These are phyloP conservation scores for Priceomyces carsonii DNA, from an alignment of 805 yeast genomes.

Conservation along the genomic window DNA sequence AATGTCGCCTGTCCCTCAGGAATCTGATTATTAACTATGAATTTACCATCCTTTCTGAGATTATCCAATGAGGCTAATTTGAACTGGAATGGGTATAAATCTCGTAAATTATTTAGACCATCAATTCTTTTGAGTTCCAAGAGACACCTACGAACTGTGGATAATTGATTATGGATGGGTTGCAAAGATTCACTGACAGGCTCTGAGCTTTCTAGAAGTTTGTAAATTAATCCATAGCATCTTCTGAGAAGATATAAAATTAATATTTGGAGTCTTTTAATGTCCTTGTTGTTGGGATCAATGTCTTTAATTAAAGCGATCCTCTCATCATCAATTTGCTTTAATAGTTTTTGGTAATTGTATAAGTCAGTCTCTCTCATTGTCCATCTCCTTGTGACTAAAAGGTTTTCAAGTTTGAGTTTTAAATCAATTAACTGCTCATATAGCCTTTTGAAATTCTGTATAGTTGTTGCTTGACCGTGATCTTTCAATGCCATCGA, in stretches of 20 bases:
- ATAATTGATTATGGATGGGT: constrained; percentile 89
- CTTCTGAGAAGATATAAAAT: constrained; percentile 80
- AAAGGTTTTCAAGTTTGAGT: constrained; percentile 72
- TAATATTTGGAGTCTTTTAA: constrained; percentile 44
- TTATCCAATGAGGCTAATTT: constrained; percentile 89
- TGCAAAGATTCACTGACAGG: constrained; percentile 94
- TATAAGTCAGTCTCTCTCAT: constrained; percentile 93
- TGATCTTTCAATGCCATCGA: constrained; percentile 6
- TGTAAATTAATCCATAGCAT: constrained; percentile 88
- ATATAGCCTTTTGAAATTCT: constrained; percentile 53
- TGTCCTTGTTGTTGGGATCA: constrained; percentile 9
- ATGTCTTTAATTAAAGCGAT: constrained; percentile 35
- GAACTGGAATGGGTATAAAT: constrained; percentile 93
- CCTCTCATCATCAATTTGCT: constrained; percentile 71
- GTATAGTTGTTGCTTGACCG: constrained; percentile 6
- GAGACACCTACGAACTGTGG: constrained; percentile 87
- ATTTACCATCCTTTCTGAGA: constrained; percentile 86
- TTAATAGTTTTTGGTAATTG: constrained; percentile 72
- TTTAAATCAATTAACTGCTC: constrained; percentile 64
- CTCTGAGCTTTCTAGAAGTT: constrained; percentile 86
- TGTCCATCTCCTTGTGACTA: constrained; percentile 96
- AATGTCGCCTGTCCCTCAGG: constrained; percentile 99
- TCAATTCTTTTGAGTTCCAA: constrained; percentile 91
- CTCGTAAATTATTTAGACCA: constrained; percentile 84
- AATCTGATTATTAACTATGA: constrained; percentile 79